phyloP scores from a whole-genome alignment of 2,329 filamentous ascomycete genomes.

The Aspergillus sp. region DNA sequence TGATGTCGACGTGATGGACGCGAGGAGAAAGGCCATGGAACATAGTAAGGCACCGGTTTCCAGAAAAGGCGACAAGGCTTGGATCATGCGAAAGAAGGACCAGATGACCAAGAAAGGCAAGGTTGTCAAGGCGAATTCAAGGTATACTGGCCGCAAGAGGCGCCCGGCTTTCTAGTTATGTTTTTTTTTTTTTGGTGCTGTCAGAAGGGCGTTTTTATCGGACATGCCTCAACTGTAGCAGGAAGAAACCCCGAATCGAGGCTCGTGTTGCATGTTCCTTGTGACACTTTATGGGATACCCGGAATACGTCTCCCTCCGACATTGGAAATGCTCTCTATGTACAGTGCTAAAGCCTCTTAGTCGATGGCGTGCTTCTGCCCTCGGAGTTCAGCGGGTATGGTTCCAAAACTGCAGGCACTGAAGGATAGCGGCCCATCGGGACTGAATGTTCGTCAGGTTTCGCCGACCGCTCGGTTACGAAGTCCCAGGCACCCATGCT shows the following conservation, averaged over 20 bases:
- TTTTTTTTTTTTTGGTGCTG: neutral
- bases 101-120: conserved; percentile 95
- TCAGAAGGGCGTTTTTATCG: neutral
- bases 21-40: conserved; percentile 53
- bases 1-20: conserved; percentile 77
- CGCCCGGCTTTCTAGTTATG: conserved; percentile 66
- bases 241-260: neutral
- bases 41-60: conserved; percentile 42
- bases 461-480: neutral
- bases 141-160: conserved; percentile 90
- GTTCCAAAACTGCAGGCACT: neutral
- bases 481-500: neutral
- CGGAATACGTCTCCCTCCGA: neutral
- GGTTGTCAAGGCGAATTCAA: conserved; percentile 86
- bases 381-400: neutral
- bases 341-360: neutral
- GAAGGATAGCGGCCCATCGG: neutral
- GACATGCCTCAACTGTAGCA: neutral
- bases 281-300: neutral
- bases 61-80: conserved; percentile 52
- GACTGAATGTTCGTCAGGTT: neutral
- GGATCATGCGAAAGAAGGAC: conserved; percentile 67
- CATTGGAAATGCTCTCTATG: neutral
- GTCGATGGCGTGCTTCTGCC: neutral
- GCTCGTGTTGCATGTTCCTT: neutral